phyloP scores from a whole-genome alignment of 2,329 filamentous ascomycete genomes.

The Drechslera avenae region DNA sequence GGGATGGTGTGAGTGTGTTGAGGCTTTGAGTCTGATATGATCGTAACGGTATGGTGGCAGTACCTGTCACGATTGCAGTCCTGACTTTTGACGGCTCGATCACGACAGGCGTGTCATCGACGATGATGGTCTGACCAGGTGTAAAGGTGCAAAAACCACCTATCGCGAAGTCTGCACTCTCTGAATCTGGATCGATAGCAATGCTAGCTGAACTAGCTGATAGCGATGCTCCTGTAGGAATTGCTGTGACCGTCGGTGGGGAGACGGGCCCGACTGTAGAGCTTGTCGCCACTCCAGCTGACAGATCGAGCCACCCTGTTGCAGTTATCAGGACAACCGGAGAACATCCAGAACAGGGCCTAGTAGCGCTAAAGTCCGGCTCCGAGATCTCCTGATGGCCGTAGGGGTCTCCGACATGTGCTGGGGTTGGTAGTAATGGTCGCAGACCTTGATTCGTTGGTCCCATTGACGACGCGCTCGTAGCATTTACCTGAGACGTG shows the following conservation, averaged over 20 bases:
- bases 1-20: constrained; percentile 16
- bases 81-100: constrained; percentile 30
- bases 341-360: constrained; percentile 34
- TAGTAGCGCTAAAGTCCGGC: constrained; percentile 35
- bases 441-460: constrained; percentile 31
- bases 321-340: constrained; percentile 35
- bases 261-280: not conserved
- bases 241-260: constrained; percentile 3
- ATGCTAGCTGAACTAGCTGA: constrained; percentile 24
- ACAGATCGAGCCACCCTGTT: constrained; percentile 30
- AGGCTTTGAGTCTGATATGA: constrained; percentile 20
- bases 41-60: constrained; percentile 20
- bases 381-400: constrained; percentile 42
- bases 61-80: constrained; percentile 31
- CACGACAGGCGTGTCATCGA: constrained; percentile 32
- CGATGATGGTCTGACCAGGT: constrained; percentile 27
- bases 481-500: constrained; percentile 8
- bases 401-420: constrained; percentile 31
- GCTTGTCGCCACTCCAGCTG: constrained; percentile 28
- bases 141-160: constrained; percentile 27
- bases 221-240: constrained; percentile 17
- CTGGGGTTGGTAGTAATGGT: constrained; percentile 32
- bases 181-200: constrained; percentile 20
- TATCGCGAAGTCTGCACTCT: constrained; percentile 22
- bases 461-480: constrained; percentile 16